phyloP scores from a whole-genome alignment of 768 basidiomycete species.

The Kwoniella sp. region DNA sequence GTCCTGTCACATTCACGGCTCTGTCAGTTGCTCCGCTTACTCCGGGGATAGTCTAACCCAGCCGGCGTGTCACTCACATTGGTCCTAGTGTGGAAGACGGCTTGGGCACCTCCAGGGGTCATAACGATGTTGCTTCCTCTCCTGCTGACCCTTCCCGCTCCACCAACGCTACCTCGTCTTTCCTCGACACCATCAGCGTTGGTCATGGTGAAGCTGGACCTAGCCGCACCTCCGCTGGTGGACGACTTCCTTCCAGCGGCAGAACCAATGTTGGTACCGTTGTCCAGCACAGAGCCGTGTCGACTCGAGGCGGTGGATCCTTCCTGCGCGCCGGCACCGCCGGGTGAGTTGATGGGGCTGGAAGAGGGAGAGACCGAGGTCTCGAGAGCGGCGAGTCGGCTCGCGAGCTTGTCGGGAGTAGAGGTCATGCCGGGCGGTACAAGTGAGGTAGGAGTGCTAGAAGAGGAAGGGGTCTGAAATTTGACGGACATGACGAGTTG shows the following conservation, averaged over 20 bases:
- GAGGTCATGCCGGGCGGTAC: conserved; percentile 13
- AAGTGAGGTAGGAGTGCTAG: conserved; percentile 4
- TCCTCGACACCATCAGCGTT: conserved; percentile 24
- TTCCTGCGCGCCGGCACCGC: neutral
- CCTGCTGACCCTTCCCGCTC: conserved; percentile 35
- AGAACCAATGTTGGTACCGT: conserved; percentile 48
- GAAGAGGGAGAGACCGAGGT: conserved; percentile 14
- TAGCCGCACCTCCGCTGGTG: conserved; percentile 12
- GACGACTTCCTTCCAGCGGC: conserved; percentile 40
- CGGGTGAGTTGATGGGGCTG: conserved; percentile 10
- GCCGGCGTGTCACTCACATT: conserved; percentile 65
- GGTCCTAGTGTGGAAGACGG: conserved; percentile 84
- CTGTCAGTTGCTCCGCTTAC: too few relatives aligned
- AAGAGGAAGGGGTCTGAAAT: conserved; percentile 1
- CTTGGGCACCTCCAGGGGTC: conserved; percentile 73
- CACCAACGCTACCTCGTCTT: conserved; percentile 27
- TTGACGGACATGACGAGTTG: neutral
- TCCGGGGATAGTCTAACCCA: neutral
- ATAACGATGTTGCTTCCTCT: conserved; percentile 64
- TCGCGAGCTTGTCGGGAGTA: conserved; percentile 15
- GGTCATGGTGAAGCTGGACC: conserved; percentile 26
- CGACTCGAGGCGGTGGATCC: neutral
- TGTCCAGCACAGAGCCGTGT: conserved; percentile 35
- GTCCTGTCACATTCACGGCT: conserved; percentile 30
- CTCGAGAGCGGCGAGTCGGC: conserved; percentile 16